Evolutionary conservation across 352 stramenopile genomes (phyloP).

Genomic region (Phytophthora pini): DNA sequence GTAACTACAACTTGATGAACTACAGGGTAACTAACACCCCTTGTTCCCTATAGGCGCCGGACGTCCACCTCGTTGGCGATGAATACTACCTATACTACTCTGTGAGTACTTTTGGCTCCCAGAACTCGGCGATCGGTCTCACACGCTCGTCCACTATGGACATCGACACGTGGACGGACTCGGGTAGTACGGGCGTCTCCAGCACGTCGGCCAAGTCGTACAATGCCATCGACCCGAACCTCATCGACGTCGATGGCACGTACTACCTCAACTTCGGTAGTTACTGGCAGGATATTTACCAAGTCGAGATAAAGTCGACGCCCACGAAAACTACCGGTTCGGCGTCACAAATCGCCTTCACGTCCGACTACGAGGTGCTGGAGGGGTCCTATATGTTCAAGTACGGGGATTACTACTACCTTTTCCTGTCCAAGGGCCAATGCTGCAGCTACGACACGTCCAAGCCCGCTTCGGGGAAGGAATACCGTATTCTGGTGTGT

Average conservation of each 20-base stretch:
- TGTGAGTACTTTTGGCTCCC: conserved; percentile 51
- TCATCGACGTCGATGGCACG: conserved; percentile 38
- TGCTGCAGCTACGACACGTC: conserved; percentile 43
- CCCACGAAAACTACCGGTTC: conserved; percentile 19
- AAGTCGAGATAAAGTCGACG: conserved; percentile 30
- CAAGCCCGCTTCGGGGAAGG: conserved; percentile 37
- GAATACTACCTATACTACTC: conserved; percentile 68
- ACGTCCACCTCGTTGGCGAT: conserved; percentile 45
- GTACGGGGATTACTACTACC: conserved; percentile 47
- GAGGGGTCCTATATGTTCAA: conserved; percentile 52
- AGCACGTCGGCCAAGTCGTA: conserved; percentile 38
- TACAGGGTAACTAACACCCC: not conserved
- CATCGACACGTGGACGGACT: conserved; percentile 44
- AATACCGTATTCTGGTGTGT: conserved; percentile 57
- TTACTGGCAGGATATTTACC: conserved; percentile 38
- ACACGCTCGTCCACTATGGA: conserved; percentile 50
- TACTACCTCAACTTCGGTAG: conserved; percentile 55
- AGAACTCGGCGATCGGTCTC: conserved; percentile 49
- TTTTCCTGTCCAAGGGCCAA: conserved; percentile 50
- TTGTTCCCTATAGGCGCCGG: conserved; percentile 34
- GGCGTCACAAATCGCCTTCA: conserved; percentile 27
- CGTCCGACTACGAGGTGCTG: conserved; percentile 35
- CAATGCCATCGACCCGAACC: conserved; percentile 54
- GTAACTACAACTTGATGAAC: not conserved
- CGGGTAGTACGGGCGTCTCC: conserved; percentile 34